A percentile compares a stretch with the other conserved stretches of the same genome.
phyloP scores from a whole-genome alignment of 1,284 basidiomycete species.

The Sporisorium scitamineum region DNA sequence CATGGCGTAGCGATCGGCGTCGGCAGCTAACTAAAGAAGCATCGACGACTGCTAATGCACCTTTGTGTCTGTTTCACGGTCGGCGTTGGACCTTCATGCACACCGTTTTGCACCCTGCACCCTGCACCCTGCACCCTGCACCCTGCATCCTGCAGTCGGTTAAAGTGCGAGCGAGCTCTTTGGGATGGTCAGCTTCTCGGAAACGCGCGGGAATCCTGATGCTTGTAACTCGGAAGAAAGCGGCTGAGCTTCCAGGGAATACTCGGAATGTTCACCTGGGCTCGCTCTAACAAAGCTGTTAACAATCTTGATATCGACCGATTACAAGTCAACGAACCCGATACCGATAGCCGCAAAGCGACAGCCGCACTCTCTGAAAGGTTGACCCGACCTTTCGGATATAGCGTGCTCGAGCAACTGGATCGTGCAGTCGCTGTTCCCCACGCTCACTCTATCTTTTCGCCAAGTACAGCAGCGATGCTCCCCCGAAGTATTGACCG shows the following conservation, averaged over 20 bases:
- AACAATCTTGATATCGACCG: neutral
- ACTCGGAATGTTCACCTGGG: neutral
- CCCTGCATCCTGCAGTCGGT: neutral
- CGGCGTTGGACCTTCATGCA: neutral
- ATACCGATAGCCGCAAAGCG: constrained; percentile 7
- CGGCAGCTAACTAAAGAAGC: constrained; percentile 9
- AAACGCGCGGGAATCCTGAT: constrained; percentile 9
- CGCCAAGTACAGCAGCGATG: neutral
- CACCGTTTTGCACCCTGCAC: constrained; percentile 19
- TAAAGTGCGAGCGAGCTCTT: neutral
- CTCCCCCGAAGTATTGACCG: neutral
- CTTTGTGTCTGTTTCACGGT: neutral
- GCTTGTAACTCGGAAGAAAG: constrained; percentile 21
- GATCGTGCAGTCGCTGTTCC: neutral
- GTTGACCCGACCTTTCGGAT: constrained; percentile 10
- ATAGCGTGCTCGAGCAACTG: constrained; percentile 30
- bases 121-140: constrained; percentile 18
- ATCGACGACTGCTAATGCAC: neutral
- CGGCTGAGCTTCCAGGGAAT: constrained; percentile 16
- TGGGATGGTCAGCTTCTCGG: constrained; percentile 3
- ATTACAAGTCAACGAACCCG: neutral
- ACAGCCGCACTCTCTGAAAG: constrained; percentile 11
- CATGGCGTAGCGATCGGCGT: constrained; percentile 15
- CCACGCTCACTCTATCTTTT: neutral
- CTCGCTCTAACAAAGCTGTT: constrained; percentile 11